Evolutionary conservation across 1,139 yeast species (phyloP).

Genomic region (Protomyces gravidus): DNA sequence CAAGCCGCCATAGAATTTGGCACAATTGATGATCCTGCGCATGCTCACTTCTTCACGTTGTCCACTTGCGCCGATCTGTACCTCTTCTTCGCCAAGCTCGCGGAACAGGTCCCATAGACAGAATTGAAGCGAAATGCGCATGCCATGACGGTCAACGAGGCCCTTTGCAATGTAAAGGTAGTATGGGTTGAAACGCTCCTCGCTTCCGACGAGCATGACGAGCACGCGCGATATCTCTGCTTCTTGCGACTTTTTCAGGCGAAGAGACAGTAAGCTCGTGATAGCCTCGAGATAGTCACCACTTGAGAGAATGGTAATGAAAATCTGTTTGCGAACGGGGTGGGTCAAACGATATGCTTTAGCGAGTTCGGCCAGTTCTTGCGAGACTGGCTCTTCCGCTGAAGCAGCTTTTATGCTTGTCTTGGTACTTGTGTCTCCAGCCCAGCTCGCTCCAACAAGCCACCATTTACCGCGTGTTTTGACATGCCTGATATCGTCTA

Average conservation of each 20-base stretch:
- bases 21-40: conserved; percentile 66
- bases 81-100: conserved; percentile 52
- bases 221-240: conserved; percentile 82
- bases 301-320: conserved; percentile 80
- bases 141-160: conserved; percentile 58
- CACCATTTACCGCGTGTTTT: conserved; percentile 94
- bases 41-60: conserved; percentile 39
- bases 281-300: conserved; percentile 79
- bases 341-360: conserved; percentile 88
- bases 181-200: conserved; percentile 82
- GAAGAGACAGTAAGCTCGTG: conserved; percentile 71
- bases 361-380: conserved; percentile 87
- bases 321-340: conserved; percentile 87
- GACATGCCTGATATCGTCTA: conserved; percentile 73
- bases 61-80: conserved; percentile 39
- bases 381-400: neutral
- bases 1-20: conserved; percentile 52
- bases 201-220: conserved; percentile 79
- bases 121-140: conserved; percentile 82
- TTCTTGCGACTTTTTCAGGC: conserved; percentile 75
- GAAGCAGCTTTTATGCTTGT: neutral
- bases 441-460: conserved; percentile 98
- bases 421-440: conserved; percentile 42
- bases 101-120: conserved; percentile 83
- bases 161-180: conserved; percentile 77